Base-by-base conservation (phyloP, 208 protist species). In the Leishmania tropica region DNA sequence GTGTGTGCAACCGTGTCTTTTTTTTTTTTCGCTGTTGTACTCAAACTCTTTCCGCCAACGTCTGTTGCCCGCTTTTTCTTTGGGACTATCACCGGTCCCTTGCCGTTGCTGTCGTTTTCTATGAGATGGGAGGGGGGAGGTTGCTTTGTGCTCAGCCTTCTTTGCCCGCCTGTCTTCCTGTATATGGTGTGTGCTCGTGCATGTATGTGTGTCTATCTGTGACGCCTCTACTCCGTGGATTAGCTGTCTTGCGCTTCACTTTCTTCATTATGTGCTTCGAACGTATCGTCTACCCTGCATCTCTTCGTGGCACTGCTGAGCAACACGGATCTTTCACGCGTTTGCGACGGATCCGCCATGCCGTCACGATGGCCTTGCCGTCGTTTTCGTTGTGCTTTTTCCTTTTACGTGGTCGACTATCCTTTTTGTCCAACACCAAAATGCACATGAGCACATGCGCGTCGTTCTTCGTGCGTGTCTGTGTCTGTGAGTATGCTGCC, bases 81-180 rank as follows among this genome's bases (percentile, higher is more conserved):
- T 65, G n/a, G 24, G 51, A 2, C 17, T 28, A 24, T 28, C 17
- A n/a, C 45, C 21, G 21, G 28, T 42, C 4, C 40, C 4, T 47
- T 48, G 45, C 11, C 4, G 19, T 70, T 76, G 31, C 53, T 45
- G 8, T 28, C 58, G 60, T 72, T 15, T 31, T 74, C 19, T 40
- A n/a, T 54, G 24, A 62, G 7, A 31, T 31, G 56, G 56, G 56
- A 31, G 5, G 56, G 7, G 8, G 53, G 4, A 11, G 28, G 24
- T 35, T 72, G 24, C 11, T 62, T n/a, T 80, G 24, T 42, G n/a
- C 15, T 40, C 13, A 11, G 31, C 47, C 54, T 35, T 79, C 24
- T 15, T 51, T 75, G 74, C 79, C 58, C 58, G 17, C 84, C 58
- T 71, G 37, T 58, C 54, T 81, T 0, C 84, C 51, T 51, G 8